Evolutionary conservation across 2,329 filamentous ascomycete species (phyloP), one percentile per base, ranked within the genome.

Genomic region (Raffaelea ambrosiae): DNA sequence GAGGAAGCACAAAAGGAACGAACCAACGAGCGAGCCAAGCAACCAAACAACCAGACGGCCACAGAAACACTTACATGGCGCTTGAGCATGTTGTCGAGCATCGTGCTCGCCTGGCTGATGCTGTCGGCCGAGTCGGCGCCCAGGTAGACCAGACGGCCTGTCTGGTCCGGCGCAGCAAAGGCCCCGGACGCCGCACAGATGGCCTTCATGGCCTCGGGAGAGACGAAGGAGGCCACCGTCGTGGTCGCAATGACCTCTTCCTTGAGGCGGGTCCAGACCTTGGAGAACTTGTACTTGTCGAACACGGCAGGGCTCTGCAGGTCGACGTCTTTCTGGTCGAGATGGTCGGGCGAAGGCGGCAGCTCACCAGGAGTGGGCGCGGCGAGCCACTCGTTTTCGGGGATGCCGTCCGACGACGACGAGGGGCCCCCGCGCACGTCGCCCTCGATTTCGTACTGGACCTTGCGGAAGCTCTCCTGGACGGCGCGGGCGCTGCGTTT

Each of bases 181-280:
- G 51, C 48, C 9, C 45, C 40, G 21, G 54, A 49, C 2, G 48
- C 35, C 5, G 42, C 18, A 19, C 47, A 38, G 20, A 63, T 40
- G 20, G 48, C 20, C 4, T 29, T 11, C 2, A 52, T 41, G 5
- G 56, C 49, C 0, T 48, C 40, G 3, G 26, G 21, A 21, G 33
- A 36, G 9, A 61, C 10, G 18, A 62, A 43, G 1, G 54, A 18
- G 11, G 46, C 8, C 3, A 57, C 40, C 0, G 47, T 52, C n/a
- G 55, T 49, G 2, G 11, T 22, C 4, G 52, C 54, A 5, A 50
- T 46, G 33, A 54, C 51, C 14, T 53, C 50, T 29, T 57, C 40
- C 36, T 55, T 55, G 5, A 61, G 46, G 11, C 56, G 54, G 7
- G 51, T 49, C 59, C 59, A 63, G 5, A 54, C 48, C 1, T 33